Conservation (phyloP, 305 asterid species). For the Coffea humblotiana region DNA sequence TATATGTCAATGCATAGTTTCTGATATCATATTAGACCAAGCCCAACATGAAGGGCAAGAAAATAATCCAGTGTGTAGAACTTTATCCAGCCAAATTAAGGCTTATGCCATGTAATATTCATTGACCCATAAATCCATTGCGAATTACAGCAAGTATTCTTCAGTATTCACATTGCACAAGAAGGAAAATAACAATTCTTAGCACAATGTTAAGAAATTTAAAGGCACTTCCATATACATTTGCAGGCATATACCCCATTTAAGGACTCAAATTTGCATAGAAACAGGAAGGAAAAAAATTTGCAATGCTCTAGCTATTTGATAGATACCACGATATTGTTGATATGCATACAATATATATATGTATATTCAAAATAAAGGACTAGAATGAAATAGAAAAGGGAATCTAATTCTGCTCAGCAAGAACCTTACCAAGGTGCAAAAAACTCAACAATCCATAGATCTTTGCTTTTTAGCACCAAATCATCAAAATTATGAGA, state of each 20-base stretch:
- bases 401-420: neutral
- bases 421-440: slow-evolving; percentile 82
- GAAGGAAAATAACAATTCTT: neutral
- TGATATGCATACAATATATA: no score
- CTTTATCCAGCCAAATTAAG: no score
- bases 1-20: neutral
- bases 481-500: slow-evolving; percentile 79
- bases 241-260: neutral
- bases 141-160: no score
- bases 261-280: neutral
- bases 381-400: neutral
- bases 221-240: neutral
- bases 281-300: neutral
- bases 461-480: slow-evolving; percentile 87
- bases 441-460: slow-evolving; percentile 94
- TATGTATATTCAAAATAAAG: neutral
- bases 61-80: no score
- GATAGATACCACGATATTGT: neutral
- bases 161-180: neutral
- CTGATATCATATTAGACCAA: neutral
- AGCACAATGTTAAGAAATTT: neutral
- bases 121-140: no score
- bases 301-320: neutral
- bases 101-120: no score
- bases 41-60: neutral